A percentile compares a stretch with the other conserved stretches of the same genome.
Conservation (phyloP, 306 rosid genomes). For the Psophocarpus tetragonolobus region DNA sequence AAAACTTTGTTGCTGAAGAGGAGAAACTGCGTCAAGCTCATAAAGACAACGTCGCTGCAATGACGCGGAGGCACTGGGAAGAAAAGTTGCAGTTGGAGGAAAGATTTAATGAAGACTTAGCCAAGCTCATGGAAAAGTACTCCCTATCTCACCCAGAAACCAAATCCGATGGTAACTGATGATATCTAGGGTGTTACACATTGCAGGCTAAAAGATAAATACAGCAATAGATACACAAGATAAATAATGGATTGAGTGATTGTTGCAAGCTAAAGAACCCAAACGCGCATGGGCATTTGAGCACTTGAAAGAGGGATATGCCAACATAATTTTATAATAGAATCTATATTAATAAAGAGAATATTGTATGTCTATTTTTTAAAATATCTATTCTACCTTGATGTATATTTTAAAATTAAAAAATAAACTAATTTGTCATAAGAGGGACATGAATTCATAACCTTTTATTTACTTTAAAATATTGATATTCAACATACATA, state of each 20-base stretch:
- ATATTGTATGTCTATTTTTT: no score
- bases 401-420: no score
- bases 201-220: background rate
- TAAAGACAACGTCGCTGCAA: constrained; percentile 44
- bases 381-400: no score
- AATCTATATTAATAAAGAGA: no score
- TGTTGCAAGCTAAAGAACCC: background rate
- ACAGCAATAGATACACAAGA: background rate
- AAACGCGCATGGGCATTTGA: background rate
- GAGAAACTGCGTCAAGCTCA: constrained; percentile 46
- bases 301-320: no score
- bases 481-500: no score
- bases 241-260: background rate
- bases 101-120: constrained; percentile 41
- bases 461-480: no score
- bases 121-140: constrained; percentile 58
- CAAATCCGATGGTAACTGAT: background rate
- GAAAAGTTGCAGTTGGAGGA: constrained; percentile 60
- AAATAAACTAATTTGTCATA: no score
- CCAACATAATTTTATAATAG: no score
- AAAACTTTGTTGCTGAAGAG: constrained; percentile 50
- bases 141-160: constrained; percentile 37
- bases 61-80: constrained; percentile 58
- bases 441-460: no score
- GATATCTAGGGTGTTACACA: background rate